A percentile compares a stretch with the other conserved stretches of the same genome.
Conservation (phyloP, 306 rosid genomes). For the Rosa persica region DNA sequence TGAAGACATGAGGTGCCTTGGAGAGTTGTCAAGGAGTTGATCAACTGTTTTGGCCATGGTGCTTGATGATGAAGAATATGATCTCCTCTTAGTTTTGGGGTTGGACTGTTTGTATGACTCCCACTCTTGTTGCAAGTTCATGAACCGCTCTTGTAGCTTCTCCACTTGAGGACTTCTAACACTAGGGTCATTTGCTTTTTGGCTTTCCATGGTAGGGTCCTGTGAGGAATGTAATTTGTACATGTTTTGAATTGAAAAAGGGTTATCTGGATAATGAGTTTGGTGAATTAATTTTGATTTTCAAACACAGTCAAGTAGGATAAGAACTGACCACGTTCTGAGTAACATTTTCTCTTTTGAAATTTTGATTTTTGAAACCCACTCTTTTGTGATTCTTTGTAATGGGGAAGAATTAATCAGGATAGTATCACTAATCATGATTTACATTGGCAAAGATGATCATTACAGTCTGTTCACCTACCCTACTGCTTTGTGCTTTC, state of each 20-base stretch:
- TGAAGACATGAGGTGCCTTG: constrained; percentile 45
- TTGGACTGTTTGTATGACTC: constrained; percentile 39
- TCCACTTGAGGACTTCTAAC: constrained; percentile 7
- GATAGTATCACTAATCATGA: constrained; percentile 12
- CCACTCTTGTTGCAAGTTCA: constrained; percentile 50
- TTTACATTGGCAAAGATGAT: background rate
- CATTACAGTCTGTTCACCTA: background rate
- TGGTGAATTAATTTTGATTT: constrained; percentile 18
- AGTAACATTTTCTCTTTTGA: background rate
- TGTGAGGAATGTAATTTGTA: background rate
- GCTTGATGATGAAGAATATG: background rate
- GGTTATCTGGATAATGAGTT: constrained; percentile 16
- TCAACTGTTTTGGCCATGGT: constrained; percentile 20
- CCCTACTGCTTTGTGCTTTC: background rate
- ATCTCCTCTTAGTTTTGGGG: constrained; percentile 17
- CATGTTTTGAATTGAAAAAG: constrained; percentile 3
- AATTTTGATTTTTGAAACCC: background rate
- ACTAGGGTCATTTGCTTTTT: background rate
- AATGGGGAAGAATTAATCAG: background rate
- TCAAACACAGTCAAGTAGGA: constrained; percentile 25
- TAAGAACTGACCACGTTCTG: constrained; percentile 25
- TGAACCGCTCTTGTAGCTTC: constrained; percentile 30
- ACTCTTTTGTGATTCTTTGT: background rate
- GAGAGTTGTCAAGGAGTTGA: constrained; percentile 32
- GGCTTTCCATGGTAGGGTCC: constrained; percentile 18